These are phyloP conservation scores for Vitis cinerea DNA, from an alignment of 164 flowering plant genomes.

Conservation along the genomic window DNA sequence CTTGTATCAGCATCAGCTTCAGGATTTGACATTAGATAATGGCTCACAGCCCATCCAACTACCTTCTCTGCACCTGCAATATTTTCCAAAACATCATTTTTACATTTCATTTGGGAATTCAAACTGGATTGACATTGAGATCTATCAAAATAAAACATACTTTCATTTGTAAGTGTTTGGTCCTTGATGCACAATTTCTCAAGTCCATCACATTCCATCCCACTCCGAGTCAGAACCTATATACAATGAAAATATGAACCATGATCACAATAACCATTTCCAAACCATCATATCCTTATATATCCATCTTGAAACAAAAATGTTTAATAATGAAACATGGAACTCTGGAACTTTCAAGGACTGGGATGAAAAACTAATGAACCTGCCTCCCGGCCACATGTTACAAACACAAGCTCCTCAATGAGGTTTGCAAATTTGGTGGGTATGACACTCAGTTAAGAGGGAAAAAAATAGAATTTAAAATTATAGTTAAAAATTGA, in stretches of 20 bases:
- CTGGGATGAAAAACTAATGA: background rate
- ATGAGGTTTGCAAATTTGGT: too few relatives aligned
- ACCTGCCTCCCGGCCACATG: background rate
- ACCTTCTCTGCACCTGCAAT: slow-evolving; percentile 77
- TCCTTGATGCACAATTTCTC: slow-evolving; percentile 71
- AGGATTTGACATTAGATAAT: slow-evolving; percentile 61
- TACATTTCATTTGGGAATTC: too few relatives aligned
- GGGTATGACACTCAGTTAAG: too few relatives aligned
- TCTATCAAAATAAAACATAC: slow-evolving; percentile 37
- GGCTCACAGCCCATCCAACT: slow-evolving; percentile 83
- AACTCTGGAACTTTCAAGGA: background rate
- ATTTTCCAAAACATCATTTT: slow-evolving; percentile 4
- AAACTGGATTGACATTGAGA: background rate
- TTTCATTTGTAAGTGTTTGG: slow-evolving; percentile 63
- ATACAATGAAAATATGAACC: slow-evolving; percentile 10
- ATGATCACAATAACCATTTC: slow-evolving; percentile 1
- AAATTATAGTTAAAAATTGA: background rate
- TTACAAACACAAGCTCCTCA: too few relatives aligned
- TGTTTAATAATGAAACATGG: background rate
- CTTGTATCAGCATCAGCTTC: slow-evolving; percentile 43
- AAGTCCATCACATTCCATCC: slow-evolving; percentile 72
- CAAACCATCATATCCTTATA: background rate
- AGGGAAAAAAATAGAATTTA: too few relatives aligned
- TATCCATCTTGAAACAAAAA: background rate
- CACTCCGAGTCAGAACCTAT: slow-evolving; percentile 65